Base-by-base conservation (phyloP, 2,329 filamentous ascomycete genomes). In the Anisogramma anomala region DNA sequence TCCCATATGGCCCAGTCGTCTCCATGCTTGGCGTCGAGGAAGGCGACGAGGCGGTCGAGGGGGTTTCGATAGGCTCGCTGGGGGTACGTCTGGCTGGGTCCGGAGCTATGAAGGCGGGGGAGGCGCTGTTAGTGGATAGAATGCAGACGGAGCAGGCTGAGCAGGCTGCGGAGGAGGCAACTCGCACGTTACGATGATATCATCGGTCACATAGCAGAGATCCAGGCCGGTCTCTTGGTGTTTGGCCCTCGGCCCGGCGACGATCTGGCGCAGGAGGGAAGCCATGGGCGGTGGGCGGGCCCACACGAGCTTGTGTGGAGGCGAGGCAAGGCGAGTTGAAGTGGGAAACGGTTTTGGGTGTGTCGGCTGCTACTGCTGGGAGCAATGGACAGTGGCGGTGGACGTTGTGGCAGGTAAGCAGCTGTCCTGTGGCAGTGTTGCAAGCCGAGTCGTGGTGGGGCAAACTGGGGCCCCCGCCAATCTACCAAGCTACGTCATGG, bases 1-100 rank as follows among this genome's bases (percentile, higher is more conserved):
- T 98, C 91, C 86, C 89, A 98, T 54, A 98, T 94, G 3, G 82
- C 79, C 91, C 91, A 98, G 48, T 91, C 68, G 19, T 77, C 65
- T 20, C 74, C 81, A 62, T 98, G 91, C 54, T 87, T 85, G 33
- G 72, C 67, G 62, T 96, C 86, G 48, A 98, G 79, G 58, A 89
- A 98, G 49, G 76, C 74, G 45, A 96, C 85, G 17, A 98, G 76
- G 28, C 81, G 75, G 55, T 93, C 82, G 36, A 94, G 79, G 0
- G 89, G 89, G 57, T 94, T 98, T 55, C 91, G 84, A 63, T 96
- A 98, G 46, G 86, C 87, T 49, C 83, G 79, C 58, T 94, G 82
- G 0, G 91, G 89, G 56, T 93, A 95, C 14, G 84, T 87, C 48
- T 83, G 82, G 13, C 82, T 85, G 1, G 91, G 91, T 4, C 91